These are phyloP conservation scores for Microbotryomycetes sp. DNA, from an alignment of 1,284 basidiomycete genomes.

Conservation along the genomic window DNA sequence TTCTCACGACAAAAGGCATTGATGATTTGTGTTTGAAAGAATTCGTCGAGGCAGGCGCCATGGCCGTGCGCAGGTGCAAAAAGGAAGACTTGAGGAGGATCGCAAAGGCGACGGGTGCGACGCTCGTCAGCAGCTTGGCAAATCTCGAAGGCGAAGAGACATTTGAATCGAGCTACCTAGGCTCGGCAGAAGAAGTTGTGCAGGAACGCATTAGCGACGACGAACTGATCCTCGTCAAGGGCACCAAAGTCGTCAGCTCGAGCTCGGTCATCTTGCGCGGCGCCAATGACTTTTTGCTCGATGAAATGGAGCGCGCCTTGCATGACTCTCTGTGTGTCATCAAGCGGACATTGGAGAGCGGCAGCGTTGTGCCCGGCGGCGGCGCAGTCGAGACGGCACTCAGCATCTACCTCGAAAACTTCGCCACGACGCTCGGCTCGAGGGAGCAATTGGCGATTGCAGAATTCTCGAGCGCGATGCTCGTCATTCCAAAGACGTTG, in stretches of 20 bases:
- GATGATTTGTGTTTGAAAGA: conserved; percentile 98
- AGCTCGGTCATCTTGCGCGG: conserved; percentile 89
- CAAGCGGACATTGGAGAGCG: conserved; percentile 95
- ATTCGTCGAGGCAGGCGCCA: conserved; percentile 97
- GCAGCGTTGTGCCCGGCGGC: conserved; percentile 91
- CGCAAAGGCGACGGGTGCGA: conserved; percentile 94
- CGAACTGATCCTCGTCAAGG: conserved; percentile 94
- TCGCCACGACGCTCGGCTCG: conserved; percentile 93
- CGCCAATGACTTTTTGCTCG: conserved; percentile 98
- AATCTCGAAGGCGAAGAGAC: conserved; percentile 98
- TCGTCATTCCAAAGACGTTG: conserved; percentile 94
- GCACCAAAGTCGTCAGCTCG: conserved; percentile 92
- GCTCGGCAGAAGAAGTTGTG: conserved; percentile 86
- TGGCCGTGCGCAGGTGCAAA: conserved; percentile 94
- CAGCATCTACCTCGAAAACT: conserved; percentile 98
- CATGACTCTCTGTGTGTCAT: conserved; percentile 94
- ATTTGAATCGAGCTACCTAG: conserved; percentile 84
- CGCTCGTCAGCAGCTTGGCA: conserved; percentile 83
- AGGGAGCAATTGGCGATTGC: conserved; percentile 98
- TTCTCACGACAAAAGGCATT: conserved; percentile 97
- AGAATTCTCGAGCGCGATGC: conserved; percentile 87
- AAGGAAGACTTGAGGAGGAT: conserved; percentile 97
- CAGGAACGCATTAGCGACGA: conserved; percentile 99
- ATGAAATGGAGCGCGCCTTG: conserved; percentile 97
- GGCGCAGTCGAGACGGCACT: conserved; percentile 96